Percentiles rank a stretch among this genome's conserved stretches.
Evolutionary conservation across 345 rosid species (phyloP).

Genomic region (Brassica nigra): DNA sequence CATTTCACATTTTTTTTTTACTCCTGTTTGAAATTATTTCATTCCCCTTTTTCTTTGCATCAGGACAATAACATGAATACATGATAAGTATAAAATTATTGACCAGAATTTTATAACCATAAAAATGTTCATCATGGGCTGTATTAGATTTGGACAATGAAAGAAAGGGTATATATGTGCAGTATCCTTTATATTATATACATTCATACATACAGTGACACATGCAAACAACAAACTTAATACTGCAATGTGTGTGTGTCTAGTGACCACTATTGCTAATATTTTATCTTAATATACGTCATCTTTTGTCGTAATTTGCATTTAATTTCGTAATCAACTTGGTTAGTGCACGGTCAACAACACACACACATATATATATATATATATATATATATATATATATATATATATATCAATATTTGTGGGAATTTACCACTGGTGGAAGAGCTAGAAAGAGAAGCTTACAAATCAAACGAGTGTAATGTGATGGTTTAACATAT

Average conservation of each 20-base stretch:
- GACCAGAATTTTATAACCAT: constrained; percentile 4
- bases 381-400: background rate
- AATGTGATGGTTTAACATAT: background rate
- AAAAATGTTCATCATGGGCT: constrained; percentile 24
- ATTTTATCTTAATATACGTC: background rate
- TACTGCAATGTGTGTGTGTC: constrained; percentile 31
- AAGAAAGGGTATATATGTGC: constrained; percentile 5
- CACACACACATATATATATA: too few relatives aligned
- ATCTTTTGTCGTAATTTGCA: background rate
- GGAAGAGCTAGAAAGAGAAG: background rate
- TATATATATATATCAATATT: background rate
- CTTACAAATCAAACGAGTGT: background rate
- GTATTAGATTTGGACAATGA: constrained; percentile 11
- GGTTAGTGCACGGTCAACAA: background rate
- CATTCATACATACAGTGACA: constrained; percentile 4
- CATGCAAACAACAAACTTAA: constrained; percentile 29
- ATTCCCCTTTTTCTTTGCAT: background rate
- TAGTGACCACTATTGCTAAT: constrained; percentile 2
- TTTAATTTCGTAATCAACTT: background rate
- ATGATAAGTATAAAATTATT: background rate
- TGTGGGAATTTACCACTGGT: background rate
- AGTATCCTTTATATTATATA: background rate
- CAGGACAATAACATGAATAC: constrained; percentile 1
- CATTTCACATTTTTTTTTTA: background rate
- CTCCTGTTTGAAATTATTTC: background rate